These are phyloP conservation scores for Saccharomyces pastorianus DNA, from an alignment of 1,139 yeast genomes.

Conservation along the genomic window DNA sequence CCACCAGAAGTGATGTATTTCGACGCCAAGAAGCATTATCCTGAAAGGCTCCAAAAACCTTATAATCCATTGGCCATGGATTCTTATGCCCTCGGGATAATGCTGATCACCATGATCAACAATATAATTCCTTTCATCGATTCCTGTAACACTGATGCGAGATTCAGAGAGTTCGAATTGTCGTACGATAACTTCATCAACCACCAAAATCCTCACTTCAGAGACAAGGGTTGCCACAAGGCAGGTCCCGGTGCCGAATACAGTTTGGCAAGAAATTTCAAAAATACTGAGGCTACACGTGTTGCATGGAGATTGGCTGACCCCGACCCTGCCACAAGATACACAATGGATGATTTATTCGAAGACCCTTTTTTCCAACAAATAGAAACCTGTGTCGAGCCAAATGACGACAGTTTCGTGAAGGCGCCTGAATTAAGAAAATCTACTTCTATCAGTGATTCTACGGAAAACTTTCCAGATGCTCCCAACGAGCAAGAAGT, in stretches of 20 bases:
- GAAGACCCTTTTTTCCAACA: conserved; percentile 56
- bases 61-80: conserved; percentile 67
- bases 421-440: conserved; percentile 23
- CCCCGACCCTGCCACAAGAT: conserved; percentile 47
- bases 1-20: conserved; percentile 68
- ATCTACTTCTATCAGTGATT: conserved; percentile 5
- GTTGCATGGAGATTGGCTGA: conserved; percentile 72
- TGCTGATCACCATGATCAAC: conserved; percentile 51
- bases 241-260: conserved; percentile 65
- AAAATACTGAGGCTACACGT: conserved; percentile 52
- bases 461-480: neutral
- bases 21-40: conserved; percentile 31
- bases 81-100: conserved; percentile 64
- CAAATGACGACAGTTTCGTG: conserved; percentile 14
- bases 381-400: conserved; percentile 48
- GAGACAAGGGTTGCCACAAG: conserved; percentile 37
- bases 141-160: conserved; percentile 44
- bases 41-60: conserved; percentile 32
- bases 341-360: conserved; percentile 46
- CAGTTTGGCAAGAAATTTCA: conserved; percentile 54
- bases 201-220: conserved; percentile 45
- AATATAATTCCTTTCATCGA: conserved; percentile 54
- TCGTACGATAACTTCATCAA: conserved; percentile 44
- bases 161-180: conserved; percentile 50
- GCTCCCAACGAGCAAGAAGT: neutral